phyloP scores from a whole-genome alignment of 2,329 filamentous ascomycete genomes.

The Byssochlamys sp. region DNA sequence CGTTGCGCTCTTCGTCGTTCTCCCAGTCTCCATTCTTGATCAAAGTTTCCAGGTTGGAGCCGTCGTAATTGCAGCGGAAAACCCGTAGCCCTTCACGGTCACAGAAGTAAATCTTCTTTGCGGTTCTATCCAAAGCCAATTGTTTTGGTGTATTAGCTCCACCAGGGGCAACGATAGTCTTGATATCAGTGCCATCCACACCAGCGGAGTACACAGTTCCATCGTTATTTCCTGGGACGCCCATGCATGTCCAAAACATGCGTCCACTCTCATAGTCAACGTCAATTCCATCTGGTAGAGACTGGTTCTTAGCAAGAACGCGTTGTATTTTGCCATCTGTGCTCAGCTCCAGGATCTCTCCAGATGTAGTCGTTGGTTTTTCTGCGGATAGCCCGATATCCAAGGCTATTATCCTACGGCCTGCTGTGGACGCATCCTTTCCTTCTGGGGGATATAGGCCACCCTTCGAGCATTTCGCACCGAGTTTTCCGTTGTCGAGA shows the following conservation, averaged over 20 bases:
- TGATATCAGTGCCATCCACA: conserved; percentile 41
- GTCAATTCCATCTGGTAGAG: conserved; percentile 36
- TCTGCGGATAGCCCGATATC: conserved; percentile 7
- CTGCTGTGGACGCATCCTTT: neutral
- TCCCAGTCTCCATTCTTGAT: conserved; percentile 26
- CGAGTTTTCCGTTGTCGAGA: conserved; percentile 39
- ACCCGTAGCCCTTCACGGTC: conserved; percentile 38
- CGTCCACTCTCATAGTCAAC: conserved; percentile 22
- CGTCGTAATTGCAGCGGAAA: conserved; percentile 26
- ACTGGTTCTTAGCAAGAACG: neutral
- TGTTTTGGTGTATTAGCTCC: conserved; percentile 43
- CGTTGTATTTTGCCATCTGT: conserved; percentile 10
- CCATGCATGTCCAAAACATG: conserved; percentile 47
- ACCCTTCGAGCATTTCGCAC: conserved; percentile 31
- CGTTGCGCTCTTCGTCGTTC: conserved; percentile 14
- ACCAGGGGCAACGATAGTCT: conserved; percentile 36
- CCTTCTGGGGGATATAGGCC: neutral
- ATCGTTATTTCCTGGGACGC: conserved; percentile 29
- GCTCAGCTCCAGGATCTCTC: conserved; percentile 12
- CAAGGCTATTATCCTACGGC: neutral
- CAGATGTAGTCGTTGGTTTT: conserved; percentile 7
- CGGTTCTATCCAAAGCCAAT: conserved; percentile 17
- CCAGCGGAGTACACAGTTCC: conserved; percentile 38
- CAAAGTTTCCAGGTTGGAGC: conserved; percentile 27
- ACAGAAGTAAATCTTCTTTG: conserved; percentile 30